Percentiles rank a stretch among this genome's conserved stretches.
Evolutionary conservation across 768 basidiomycete species (phyloP).

Genomic region (Mycena galericulata): DNA sequence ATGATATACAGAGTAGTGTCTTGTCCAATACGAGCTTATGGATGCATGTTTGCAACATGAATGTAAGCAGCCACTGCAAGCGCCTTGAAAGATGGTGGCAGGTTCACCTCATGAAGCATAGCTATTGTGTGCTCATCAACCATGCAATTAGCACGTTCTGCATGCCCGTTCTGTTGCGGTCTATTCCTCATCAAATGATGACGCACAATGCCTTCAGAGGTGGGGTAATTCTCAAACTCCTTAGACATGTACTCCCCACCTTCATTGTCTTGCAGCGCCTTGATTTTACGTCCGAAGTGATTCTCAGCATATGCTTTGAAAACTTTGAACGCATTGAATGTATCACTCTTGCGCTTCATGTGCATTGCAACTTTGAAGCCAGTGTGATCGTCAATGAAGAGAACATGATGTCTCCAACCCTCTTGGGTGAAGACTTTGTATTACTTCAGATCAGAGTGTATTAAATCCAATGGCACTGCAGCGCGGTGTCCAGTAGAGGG

Average conservation of each 20-base stretch:
- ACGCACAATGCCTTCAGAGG: background rate
- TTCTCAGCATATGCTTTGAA: slow-evolving; percentile 24
- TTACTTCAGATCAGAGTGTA: slow-evolving; percentile 2
- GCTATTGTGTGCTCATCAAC: background rate
- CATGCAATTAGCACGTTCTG: too few species aligned
- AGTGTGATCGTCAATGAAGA: slow-evolving; percentile 1
- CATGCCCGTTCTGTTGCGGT: too few species aligned
- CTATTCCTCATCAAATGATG: too few species aligned
- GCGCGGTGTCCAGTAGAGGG: slow-evolving; percentile 14
- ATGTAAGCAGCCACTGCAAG: too few species aligned
- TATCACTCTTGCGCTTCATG: slow-evolving; percentile 13
- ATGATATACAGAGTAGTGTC: background rate
- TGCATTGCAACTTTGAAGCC: slow-evolving; percentile 7
- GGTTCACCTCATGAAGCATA: background rate
- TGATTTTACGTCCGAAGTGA: slow-evolving; percentile 6
- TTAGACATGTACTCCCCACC: too few species aligned
- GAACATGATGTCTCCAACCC: slow-evolving; percentile 9
- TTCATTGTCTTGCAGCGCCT: background rate
- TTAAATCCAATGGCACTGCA: background rate
- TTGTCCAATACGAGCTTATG: background rate
- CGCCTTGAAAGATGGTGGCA: background rate
- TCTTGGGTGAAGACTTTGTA: background rate
- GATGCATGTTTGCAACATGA: slow-evolving; percentile 1
- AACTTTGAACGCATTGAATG: slow-evolving; percentile 19
- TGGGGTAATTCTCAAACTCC: too few species aligned